Base-by-base conservation (phyloP, 1,284 basidiomycete species). In the Malassezia restricta region DNA sequence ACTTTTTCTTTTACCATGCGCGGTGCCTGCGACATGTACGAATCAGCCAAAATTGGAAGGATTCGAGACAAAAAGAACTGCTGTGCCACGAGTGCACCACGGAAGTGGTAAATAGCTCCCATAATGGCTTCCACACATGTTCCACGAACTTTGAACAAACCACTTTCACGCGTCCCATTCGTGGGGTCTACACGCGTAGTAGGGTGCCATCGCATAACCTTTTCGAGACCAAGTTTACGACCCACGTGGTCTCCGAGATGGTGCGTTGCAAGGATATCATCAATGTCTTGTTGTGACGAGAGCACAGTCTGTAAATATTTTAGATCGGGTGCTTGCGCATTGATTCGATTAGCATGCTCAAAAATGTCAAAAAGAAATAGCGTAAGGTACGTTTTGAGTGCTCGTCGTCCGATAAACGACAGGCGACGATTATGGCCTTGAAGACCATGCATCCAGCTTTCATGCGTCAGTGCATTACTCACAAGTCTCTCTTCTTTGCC, bases 181-280 rank as follows among this genome's bases (percentile, higher is more conserved):
- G 42, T 27, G 7, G 41, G 38, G 27, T 54, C 47, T 3, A 49
- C 6, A 31, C 43, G 45, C 40, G 63, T 56, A 27, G 62, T 63
- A 11, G 70, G 62, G 8, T 64, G 67, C 73, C 73, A 74, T 15
- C 66, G 59, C 69, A 74, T 72, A 28, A 71, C 62, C 38, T 67
- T 57, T 46, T 73, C 73, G 12, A 74, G 55, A 7, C 54, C 48
- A 28, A 73, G 58, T 11, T 53, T 35, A 45, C 61, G 53, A 2
- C 68, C 72, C 12, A 66, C 47, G 33, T 58, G 53, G 38, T 65
- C 62, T 9, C 73, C 73, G 2, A 74, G 59, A 20, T 53, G 47
- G 8, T 60, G 61, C 31, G 68, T 71, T 29, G 53, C 37, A 31
- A 69, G 40, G 15, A 67, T 53, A 29, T 62, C 37, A 24, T 65